Conservation (phyloP, 2,329 filamentous ascomycete genomes). For the Fusarium coffeatum region DNA sequence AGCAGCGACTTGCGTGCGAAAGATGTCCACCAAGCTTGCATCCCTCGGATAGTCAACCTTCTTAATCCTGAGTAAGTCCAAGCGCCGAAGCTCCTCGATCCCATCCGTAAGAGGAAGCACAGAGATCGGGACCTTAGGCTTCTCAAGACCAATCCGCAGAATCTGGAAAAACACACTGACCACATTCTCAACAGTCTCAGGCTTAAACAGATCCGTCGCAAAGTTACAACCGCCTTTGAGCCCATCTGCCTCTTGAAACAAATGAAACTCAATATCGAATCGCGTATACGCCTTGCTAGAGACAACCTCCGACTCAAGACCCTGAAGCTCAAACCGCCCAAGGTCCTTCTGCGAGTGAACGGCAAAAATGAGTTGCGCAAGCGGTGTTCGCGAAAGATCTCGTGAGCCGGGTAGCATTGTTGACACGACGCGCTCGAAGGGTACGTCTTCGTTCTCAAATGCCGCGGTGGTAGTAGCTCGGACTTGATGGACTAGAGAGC, state of each 20-base stretch:
- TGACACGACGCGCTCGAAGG: constrained; percentile 16
- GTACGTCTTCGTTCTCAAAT: constrained; percentile 12
- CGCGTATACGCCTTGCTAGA: constrained; percentile 9
- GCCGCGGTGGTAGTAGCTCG: background rate
- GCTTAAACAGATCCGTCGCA: constrained; percentile 39
- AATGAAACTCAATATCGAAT: constrained; percentile 45
- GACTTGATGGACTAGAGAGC: constrained; percentile 29
- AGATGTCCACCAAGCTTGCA: constrained; percentile 40
- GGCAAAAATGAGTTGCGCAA: constrained; percentile 19
- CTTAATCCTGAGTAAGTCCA: background rate
- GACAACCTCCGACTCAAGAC: constrained; percentile 21
- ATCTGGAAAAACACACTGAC: constrained; percentile 30
- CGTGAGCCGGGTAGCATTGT: background rate
- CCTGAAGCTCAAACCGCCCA: constrained; percentile 33
- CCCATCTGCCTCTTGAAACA: constrained; percentile 30
- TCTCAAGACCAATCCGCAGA: constrained; percentile 27
- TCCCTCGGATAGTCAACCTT: constrained; percentile 15
- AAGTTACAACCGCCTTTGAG: constrained; percentile 33
- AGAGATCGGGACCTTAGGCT: background rate
- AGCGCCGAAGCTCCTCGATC: background rate
- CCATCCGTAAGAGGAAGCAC: constrained; percentile 8
- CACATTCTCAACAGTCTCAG: constrained; percentile 36
- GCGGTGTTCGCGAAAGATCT: constrained; percentile 9
- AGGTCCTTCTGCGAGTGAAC: constrained; percentile 38
- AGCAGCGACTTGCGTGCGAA: constrained; percentile 29